Evolutionary conservation across 495 filamentous ascomycete species (phyloP), one percentile per base, ranked within the genome.

Genomic region (Immersiella caudata): DNA sequence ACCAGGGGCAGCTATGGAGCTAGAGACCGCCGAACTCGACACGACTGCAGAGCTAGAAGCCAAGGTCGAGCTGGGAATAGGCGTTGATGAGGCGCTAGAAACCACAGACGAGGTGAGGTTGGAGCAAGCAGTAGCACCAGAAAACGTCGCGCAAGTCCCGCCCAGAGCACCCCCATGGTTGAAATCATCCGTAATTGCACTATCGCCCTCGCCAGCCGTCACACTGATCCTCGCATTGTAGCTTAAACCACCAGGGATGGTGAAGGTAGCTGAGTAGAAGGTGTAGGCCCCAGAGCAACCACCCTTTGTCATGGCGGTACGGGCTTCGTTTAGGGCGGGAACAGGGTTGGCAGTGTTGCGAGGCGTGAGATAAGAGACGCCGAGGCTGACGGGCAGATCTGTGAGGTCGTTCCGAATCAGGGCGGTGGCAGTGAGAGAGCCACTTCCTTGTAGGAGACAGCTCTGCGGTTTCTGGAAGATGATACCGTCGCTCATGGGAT

Each of bases 221-320:
- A 86, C 76, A 50, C 79, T 83, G 60, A 87, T 73, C 29, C 78
- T 76, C n/a, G 84, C 79, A 46, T 82, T 81, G 70, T 80, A 80
- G 58, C 76, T 82, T 51, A 81, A 76, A 21, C 81, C 79, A 16
- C 77, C 81, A 24, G 77, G 70, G 51, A 83, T 75, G 49, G 81
- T 73, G 67, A 80, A 83, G 55, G 72, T 81, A 1, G 76, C 84
- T 11, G 78, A 81, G 69, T 84, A 88, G 26, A 88, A 77, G 20
- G 78, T 83, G 66, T 89, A 88, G 8, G 70, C 68, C 7, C 87
- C 87, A 36, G 84, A 73, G 46, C 85, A 83, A 40, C 77, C 65
- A 12, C 82, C 80, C 67, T 83, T 73, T 3, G 76, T 72, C 84
- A 89, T 86, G 8, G 76, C 63, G 8, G 82, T 49, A 3, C 76